These are phyloP conservation scores for Aspergillus sp. DNA, from an alignment of 2,329 filamentous ascomycete genomes.

Conservation along the genomic window DNA sequence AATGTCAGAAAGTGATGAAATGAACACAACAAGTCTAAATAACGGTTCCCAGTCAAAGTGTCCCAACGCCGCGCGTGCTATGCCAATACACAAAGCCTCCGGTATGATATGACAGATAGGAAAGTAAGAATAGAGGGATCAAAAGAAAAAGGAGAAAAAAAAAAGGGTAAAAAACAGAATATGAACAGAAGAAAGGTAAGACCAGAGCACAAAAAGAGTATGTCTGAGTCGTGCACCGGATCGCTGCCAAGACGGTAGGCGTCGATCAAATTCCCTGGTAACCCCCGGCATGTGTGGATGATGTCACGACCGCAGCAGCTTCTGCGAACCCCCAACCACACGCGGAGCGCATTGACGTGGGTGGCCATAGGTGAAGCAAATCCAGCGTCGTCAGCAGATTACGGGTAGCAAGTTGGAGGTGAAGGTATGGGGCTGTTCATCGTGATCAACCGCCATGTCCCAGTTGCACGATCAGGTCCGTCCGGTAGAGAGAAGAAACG, in stretches of 20 bases:
- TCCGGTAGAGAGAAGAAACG: not conserved
- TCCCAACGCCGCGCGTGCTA: constrained; percentile 42
- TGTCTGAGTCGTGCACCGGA: constrained; percentile 10
- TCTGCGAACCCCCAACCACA: not conserved
- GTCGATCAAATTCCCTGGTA: constrained; percentile 21
- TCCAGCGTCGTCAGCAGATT: not conserved
- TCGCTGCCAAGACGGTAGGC: constrained; percentile 16
- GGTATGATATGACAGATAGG: constrained; percentile 21
- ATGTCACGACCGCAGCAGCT: constrained; percentile 24
- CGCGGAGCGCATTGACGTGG: constrained; percentile 1
- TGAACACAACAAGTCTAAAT: constrained; percentile 37
- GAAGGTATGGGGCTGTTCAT: constrained; percentile 7
- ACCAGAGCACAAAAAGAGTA: not conserved
- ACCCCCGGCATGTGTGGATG: constrained; percentile 16
- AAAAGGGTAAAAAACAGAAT: constrained; percentile 20
- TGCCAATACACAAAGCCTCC: constrained; percentile 36
- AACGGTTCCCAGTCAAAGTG: constrained; percentile 18
- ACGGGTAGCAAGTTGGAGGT: not conserved
- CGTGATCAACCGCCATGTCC: constrained; percentile 17
- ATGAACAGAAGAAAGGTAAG: constrained; percentile 21
- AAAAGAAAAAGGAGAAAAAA: constrained; percentile 20
- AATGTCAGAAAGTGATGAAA: constrained; percentile 22
- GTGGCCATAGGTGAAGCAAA: not conserved
- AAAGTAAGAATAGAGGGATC: constrained; percentile 26
- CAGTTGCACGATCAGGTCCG: not conserved